Percentiles rank a stretch among this genome's conserved stretches.
Conservation (phyloP, 345 rosid genomes). For the Lenwebbia sp. region DNA sequence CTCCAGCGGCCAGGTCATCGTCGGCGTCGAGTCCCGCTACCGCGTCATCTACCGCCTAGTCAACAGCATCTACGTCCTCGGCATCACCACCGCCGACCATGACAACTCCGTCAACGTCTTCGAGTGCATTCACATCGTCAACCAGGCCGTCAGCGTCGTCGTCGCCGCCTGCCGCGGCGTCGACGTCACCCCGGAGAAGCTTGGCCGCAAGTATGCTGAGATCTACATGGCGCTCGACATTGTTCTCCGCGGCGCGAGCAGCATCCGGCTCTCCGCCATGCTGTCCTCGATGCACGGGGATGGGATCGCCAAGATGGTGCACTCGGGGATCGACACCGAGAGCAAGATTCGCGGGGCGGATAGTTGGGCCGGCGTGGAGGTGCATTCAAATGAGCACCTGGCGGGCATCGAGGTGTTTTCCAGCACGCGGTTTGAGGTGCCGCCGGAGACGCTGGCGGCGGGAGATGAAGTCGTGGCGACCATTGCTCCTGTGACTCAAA, state of each 20-base stretch:
- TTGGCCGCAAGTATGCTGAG: constrained; percentile 84
- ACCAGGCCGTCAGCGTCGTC: constrained; percentile 92
- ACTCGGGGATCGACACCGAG: constrained; percentile 84
- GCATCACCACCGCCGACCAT: constrained; percentile 78
- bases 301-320: constrained; percentile 96
- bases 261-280: constrained; percentile 89
- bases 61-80: constrained; percentile 87
- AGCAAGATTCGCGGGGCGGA: constrained; percentile 91
- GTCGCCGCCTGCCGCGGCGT: constrained; percentile 99
- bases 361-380: constrained; percentile 54
- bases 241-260: constrained; percentile 85
- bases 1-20: constrained; percentile 90
- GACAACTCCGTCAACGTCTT: constrained; percentile 83
- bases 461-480: constrained; percentile 79
- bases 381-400: constrained; percentile 54
- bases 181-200: constrained; percentile 96
- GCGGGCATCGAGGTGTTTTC: constrained; percentile 60
- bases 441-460: constrained; percentile 64
- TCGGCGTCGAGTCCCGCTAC: constrained; percentile 93
- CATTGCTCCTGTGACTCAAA: constrained; percentile 35
- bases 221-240: constrained; percentile 96
- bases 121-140: constrained; percentile 92
- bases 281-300: constrained; percentile 94
- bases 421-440: constrained; percentile 53
- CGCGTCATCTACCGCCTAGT: constrained; percentile 94